Conservation (phyloP, 1,139 yeast genomes). For the Magnusiomyces paraingens region DNA sequence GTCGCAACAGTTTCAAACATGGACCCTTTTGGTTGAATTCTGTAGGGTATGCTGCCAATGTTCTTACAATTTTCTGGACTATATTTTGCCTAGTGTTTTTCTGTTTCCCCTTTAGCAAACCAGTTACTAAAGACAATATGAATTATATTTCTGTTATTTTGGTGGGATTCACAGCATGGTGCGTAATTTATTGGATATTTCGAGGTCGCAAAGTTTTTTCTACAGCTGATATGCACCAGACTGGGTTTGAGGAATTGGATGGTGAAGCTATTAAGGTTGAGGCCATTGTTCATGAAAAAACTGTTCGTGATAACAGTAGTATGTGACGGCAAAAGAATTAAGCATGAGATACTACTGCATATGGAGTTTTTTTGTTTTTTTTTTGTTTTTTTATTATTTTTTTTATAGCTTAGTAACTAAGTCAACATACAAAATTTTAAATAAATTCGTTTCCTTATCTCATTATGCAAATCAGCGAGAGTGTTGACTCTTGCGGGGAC, state of each 20-base stretch:
- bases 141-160: conserved; percentile 62
- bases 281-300: neutral
- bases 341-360: no score
- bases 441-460: no score
- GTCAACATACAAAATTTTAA: no score
- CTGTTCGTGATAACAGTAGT: no score
- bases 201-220: conserved; percentile 1
- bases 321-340: no score
- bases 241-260: neutral
- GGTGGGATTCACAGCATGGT: neutral
- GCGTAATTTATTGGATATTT: conserved; percentile 8
- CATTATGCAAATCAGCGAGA: no score
- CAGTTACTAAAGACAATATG: conserved; percentile 61
- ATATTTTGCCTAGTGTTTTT: conserved; percentile 52
- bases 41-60: conserved; percentile 52
- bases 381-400: no score
- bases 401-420: no score
- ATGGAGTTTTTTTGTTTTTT: no score
- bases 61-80: conserved; percentile 58
- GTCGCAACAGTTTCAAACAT: conserved; percentile 52
- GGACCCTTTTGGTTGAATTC: conserved; percentile 70
- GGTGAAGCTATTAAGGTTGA: neutral
- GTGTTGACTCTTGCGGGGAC: no score
- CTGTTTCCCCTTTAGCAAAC: conserved; percentile 68
- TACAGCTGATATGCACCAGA: no score